Base-by-base conservation (phyloP, 495 filamentous ascomycete species). In the Annulohypoxylon stygium region DNA sequence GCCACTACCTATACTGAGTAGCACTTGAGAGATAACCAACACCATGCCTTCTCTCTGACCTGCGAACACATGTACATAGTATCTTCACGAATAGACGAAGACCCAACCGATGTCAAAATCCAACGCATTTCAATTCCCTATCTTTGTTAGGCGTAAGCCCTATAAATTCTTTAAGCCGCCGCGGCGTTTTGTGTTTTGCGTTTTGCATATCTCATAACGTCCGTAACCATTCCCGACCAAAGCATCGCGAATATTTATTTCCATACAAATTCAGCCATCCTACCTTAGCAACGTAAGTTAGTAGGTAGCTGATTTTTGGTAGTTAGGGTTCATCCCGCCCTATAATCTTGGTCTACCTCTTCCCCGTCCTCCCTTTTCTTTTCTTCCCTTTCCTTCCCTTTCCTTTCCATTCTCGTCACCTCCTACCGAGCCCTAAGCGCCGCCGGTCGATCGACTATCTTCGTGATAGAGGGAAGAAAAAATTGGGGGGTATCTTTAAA, bases 141-240 rank as follows among this genome's bases (percentile, higher is more conserved):
- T 55, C 51, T 26, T 33, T 33, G 14, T 12, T 34, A 55, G 51
- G 51, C 51, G 51, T 34, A 55, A 55, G 51, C 51, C 51, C 8
- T 26, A 34, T 55, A 55, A 34, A 54, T 26, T 55, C 51, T 55
- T 55, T 55, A 16, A 55, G 12, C 0, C n/a, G 26, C n/a, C n/a
- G 43, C 30, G 5, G 30, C 30, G 30, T 30, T 30, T 30, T 30
- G 30, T 14, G 43, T 26, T 55, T 30, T 30, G 30, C 43, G 43
- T 26, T 55, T 34, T 26, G 26, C 51, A 34, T 34, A 55, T 55
- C 18, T 16, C 30, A 34, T 55, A 26, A 51, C 11, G 34, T 55
- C 51, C 48, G 50, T 51, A 11, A 3, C 51, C 51, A 26, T 55
- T 14, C n/a, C 26, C 51, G 3, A 7, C 9, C 51, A 55, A 55